Conservation (phyloP, 345 rosid genomes). For the Angophora floribunda region DNA sequence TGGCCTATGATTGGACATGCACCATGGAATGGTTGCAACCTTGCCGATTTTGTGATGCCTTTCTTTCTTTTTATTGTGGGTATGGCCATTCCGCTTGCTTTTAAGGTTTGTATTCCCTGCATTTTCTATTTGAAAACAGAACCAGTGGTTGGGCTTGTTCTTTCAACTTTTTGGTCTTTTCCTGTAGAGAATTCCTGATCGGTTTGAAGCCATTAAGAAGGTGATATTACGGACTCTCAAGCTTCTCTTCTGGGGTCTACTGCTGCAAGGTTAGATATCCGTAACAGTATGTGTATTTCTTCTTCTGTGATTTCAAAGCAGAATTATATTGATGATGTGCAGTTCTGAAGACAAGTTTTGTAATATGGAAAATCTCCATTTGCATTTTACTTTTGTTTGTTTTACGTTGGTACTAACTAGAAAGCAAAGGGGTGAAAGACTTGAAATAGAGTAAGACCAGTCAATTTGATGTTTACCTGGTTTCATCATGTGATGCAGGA, state of each 20-base stretch:
- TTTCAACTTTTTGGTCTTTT: background rate
- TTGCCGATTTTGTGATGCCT: conserved; percentile 96
- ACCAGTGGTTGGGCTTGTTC: background rate
- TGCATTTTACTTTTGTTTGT: background rate
- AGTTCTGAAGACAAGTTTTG: background rate
- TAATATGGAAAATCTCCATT: background rate
- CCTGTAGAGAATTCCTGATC: conserved; percentile 38
- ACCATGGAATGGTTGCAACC: conserved; percentile 85
- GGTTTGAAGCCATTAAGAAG: conserved; percentile 38
- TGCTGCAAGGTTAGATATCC: conserved; percentile 57
- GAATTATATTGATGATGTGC: background rate
- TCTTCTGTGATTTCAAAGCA: background rate
- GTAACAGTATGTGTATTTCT: background rate
- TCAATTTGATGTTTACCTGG: background rate
- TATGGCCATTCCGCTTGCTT: conserved; percentile 77
- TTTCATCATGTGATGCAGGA: conserved; percentile 25
- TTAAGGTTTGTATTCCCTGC: conserved; percentile 36
- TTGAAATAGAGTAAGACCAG: background rate
- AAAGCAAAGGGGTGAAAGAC: background rate
- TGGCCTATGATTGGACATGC: conserved; percentile 86
- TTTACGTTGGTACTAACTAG: background rate
- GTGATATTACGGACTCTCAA: conserved; percentile 57
- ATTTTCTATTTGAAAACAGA: background rate
- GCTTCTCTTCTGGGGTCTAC: conserved; percentile 86
- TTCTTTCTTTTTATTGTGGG: conserved; percentile 91